These are phyloP conservation scores for Penicillium malachiteum DNA, from an alignment of 495 filamentous ascomycete species.

Conservation along the genomic window DNA sequence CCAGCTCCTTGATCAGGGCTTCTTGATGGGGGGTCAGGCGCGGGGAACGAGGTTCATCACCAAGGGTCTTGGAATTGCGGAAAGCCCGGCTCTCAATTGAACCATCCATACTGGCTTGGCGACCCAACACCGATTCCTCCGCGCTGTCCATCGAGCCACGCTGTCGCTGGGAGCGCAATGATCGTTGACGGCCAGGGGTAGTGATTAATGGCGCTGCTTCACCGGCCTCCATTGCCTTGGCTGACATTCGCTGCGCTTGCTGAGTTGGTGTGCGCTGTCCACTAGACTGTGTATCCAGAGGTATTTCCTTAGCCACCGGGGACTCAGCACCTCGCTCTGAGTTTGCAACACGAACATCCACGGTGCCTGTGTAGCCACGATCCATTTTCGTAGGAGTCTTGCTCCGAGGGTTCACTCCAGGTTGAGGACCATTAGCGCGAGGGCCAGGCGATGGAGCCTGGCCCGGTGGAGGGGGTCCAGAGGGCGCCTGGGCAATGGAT, in stretches of 20 bases:
- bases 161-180: slow-evolving; percentile 41
- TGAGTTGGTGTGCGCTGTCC: slow-evolving; percentile 66
- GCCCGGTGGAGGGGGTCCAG: slow-evolving; percentile 83
- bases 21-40: slow-evolving; percentile 49
- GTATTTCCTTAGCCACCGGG: slow-evolving; percentile 52
- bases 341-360: slow-evolving; percentile 46
- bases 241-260: slow-evolving; percentile 38
- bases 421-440: slow-evolving; percentile 42
- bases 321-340: slow-evolving; percentile 54
- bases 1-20: slow-evolving; percentile 74
- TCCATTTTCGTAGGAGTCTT: slow-evolving; percentile 56
- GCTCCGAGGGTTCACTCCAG: slow-evolving; percentile 46
- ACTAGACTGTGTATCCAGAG: slow-evolving; percentile 42
- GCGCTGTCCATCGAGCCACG: slow-evolving; percentile 46
- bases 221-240: slow-evolving; percentile 49
- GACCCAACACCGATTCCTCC: slow-evolving; percentile 46
- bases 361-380: slow-evolving; percentile 49
- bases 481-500: slow-evolving; percentile 66
- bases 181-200: slow-evolving; percentile 43
- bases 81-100: slow-evolving; percentile 41
- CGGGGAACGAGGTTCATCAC: slow-evolving; percentile 47
- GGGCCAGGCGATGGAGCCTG: slow-evolving; percentile 82
- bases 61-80: slow-evolving; percentile 39
- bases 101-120: slow-evolving; percentile 44
- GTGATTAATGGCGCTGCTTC: slow-evolving; percentile 48